phyloP scores from a whole-genome alignment of 192 early-diverging fungal genomes.

The Dimargaris xerosporica region DNA sequence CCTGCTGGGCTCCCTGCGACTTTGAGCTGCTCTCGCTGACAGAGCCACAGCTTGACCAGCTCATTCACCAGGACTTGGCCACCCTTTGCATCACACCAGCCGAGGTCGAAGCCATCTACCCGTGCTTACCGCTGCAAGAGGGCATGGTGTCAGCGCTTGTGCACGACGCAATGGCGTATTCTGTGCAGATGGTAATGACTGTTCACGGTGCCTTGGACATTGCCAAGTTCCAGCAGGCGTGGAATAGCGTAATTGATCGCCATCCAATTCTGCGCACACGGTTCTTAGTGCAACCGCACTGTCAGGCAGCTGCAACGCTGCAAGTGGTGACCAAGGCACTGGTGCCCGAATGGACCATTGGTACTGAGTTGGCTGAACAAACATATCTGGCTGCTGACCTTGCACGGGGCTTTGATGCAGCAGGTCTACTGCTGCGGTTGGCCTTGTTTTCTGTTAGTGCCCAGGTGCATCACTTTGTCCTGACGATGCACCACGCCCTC shows the following conservation, averaged over 20 bases:
- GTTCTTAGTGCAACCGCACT: background rate
- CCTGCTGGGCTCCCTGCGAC: too few species aligned
- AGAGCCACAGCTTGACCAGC: background rate
- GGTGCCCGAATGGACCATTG: background rate
- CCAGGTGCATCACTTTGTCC: background rate
- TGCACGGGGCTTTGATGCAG: background rate
- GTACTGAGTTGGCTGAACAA: background rate
- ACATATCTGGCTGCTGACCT: background rate
- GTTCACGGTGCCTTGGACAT: background rate
- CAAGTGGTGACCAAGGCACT: background rate
- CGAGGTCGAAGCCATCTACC: background rate
- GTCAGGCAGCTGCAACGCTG: background rate
- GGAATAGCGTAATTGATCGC: background rate
- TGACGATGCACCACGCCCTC: constrained; percentile 8
- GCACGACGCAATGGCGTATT: background rate
- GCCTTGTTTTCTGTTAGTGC: background rate
- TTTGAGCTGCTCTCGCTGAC: too few species aligned
- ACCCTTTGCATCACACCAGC: background rate
- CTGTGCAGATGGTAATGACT: background rate
- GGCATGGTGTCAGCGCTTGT: background rate
- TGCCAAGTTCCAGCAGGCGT: background rate
- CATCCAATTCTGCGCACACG: background rate
- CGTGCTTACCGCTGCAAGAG: background rate
- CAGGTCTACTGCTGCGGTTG: background rate
- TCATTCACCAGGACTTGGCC: background rate